Conservation (phyloP, 2,329 filamentous ascomycete genomes). For the Arthrobotrys megalospora region DNA sequence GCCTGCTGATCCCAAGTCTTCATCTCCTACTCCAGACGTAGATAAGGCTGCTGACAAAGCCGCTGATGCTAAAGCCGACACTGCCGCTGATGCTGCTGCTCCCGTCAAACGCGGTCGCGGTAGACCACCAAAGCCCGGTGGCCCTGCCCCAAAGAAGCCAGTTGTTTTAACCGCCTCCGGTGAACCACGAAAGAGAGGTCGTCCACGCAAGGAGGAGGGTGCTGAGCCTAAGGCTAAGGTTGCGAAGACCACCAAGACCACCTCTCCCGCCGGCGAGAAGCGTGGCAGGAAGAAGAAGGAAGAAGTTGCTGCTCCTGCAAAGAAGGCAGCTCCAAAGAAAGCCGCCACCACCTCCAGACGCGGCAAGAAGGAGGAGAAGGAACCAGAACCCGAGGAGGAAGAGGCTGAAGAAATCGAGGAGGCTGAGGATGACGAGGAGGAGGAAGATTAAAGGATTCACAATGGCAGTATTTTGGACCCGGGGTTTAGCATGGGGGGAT, state of each 20-base stretch:
- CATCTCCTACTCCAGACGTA: conserved; percentile 48
- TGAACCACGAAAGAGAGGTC: conserved; percentile 58
- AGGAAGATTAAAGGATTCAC: conserved; percentile 12
- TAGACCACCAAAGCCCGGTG: conserved; percentile 58
- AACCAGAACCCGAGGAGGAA: conserved; percentile 23
- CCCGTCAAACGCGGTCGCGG: conserved; percentile 56
- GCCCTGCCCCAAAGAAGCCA: conserved; percentile 53
- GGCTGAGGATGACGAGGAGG: conserved; percentile 47
- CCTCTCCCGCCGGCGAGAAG: conserved; percentile 33
- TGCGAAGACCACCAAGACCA: conserved; percentile 41
- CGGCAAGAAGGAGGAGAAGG: conserved; percentile 47
- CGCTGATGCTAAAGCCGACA: conserved; percentile 44
- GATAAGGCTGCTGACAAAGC: conserved; percentile 36
- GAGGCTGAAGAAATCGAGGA: conserved; percentile 45
- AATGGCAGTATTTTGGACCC: background rate
- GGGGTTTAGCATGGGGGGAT: background rate
- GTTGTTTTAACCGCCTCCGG: conserved; percentile 58
- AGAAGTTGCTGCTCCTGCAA: conserved; percentile 21
- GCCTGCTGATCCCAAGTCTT: conserved; percentile 52
- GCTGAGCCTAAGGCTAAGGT: conserved; percentile 58
- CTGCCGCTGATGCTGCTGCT: conserved; percentile 21
- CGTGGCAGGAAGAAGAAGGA: conserved; percentile 61
- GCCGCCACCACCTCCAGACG: conserved; percentile 30
- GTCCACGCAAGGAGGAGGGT: conserved; percentile 56
- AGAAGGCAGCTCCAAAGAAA: conserved; percentile 49